A percentile compares a stretch with the other conserved stretches of the same genome.
These are phyloP conservation scores for Boeremia exigua DNA, from an alignment of 2,329 filamentous ascomycete species.

Conservation along the genomic window DNA sequence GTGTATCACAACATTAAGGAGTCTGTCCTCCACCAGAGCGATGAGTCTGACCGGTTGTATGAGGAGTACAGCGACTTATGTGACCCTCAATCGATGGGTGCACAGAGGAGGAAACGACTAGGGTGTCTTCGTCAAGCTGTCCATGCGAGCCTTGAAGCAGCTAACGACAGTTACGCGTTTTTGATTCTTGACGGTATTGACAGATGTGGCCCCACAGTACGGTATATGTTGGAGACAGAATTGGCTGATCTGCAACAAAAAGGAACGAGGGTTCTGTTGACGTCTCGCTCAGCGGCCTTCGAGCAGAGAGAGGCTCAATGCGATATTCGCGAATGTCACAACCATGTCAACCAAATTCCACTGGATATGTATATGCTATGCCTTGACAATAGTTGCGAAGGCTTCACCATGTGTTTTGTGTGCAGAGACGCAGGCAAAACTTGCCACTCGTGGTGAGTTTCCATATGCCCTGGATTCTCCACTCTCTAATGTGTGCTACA, in stretches of 20 bases:
- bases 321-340: constrained; percentile 4
- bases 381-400: constrained; percentile 1
- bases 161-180: constrained; percentile 8
- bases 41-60: constrained; percentile 3
- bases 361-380: constrained; percentile 18
- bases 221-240: constrained; percentile 21
- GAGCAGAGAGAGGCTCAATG: constrained; percentile 14
- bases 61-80: constrained; percentile 1
- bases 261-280: constrained; percentile 21
- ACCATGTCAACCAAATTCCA: neutral
- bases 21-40: neutral
- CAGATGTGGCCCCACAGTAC: constrained; percentile 18
- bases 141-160: constrained; percentile 7
- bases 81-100: neutral
- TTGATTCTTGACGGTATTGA: constrained; percentile 31
- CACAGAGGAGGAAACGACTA: neutral
- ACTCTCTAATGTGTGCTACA: neutral
- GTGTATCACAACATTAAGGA: constrained; percentile 11
- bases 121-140: constrained; percentile 15
- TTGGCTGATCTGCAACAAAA: constrained; percentile 13
- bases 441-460: constrained; percentile 13
- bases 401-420: constrained; percentile 10
- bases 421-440: constrained; percentile 12
- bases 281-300: constrained; percentile 23
- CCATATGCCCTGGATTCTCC: neutral